Base-by-base conservation (phyloP, 352 stramenopile species). In the Globisporangium yorkense region DNA sequence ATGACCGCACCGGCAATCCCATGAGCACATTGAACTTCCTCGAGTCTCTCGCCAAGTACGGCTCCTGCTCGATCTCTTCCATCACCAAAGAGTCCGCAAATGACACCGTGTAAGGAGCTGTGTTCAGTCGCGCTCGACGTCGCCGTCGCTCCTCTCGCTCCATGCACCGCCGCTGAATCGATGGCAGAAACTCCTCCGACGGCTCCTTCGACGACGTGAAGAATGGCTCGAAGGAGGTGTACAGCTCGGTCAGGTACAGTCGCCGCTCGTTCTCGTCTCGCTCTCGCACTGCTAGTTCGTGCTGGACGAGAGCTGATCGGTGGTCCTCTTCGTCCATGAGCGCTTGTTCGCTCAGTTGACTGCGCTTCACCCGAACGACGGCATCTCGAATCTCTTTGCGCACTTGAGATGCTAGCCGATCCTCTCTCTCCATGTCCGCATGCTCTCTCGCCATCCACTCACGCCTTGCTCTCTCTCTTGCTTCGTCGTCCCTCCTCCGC, bases 11-110 rank as follows among this genome's bases (percentile, higher is more conserved):
- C n/a, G 71, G 62, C 20, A 83, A 33, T n/a, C 75, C 75, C 59
- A 85, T 72, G 45, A 85, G 65, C 35, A 74, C 37, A 33, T 83
- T 70, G 54, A 85, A 85, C 37, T 75, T 82, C 29, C 71, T 66
- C 43, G 75, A 85, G 62, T 85, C 72, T 27, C 72, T 66, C 20
- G 71, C 75, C 47, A 85, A 55, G 45, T 85, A 85, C n/a, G 66
- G 59, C 1, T 79, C 72, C 52, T 68, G 72, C 21, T 79, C 66
- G 24, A 85, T 52, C 40, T 83, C 72, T 46, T 83, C 66, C 31
- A 80, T 44, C 10, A 68, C 45, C 27, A 85, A 51, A 8, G 71
- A 66, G 16, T 85, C 68, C 8, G 66, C 63, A 18, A 71, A 63
- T 8, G 72, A 62, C 21, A 84, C 67, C 13, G 67, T 69, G 57